Evolutionary conservation across 208 protist species (phyloP).

Genomic region (Balamuthia mandrillaris): DNA sequence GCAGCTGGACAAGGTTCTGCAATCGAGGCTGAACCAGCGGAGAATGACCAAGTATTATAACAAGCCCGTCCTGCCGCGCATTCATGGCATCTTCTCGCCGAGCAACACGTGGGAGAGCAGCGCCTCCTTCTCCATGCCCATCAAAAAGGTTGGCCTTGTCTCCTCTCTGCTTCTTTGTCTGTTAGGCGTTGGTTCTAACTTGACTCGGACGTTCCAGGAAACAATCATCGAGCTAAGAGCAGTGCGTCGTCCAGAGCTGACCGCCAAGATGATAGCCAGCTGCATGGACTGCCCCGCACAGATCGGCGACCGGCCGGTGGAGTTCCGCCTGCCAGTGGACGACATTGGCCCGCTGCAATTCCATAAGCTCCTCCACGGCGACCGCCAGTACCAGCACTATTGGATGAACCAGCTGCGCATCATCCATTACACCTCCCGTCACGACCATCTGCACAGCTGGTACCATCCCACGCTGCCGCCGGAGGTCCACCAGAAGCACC

Average conservation of each 20-base stretch:
- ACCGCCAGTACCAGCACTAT: neutral
- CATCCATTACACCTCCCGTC: neutral
- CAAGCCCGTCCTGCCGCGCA: neutral
- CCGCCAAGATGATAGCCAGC: neutral
- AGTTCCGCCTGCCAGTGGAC: neutral
- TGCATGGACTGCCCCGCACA: neutral
- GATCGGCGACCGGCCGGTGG: neutral
- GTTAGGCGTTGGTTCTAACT: neutral
- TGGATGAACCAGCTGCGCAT: neutral
- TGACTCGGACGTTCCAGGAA: too few species aligned
- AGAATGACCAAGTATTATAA: neutral
- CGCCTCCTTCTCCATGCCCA: neutral
- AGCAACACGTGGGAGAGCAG: neutral
- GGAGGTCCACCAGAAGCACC: neutral
- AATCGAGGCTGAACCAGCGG: neutral
- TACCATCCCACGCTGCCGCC: neutral
- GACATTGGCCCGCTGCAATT: neutral
- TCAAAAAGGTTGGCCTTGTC: neutral
- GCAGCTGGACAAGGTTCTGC: neutral
- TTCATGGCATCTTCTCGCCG: neutral
- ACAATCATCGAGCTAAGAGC: neutral
- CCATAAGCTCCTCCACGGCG: neutral
- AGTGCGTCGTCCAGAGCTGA: neutral
- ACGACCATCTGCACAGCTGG: neutral
- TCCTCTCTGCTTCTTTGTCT: neutral